phyloP scores from a whole-genome alignment of 2,329 filamentous ascomycete species.

The Trichophyton rubrum region DNA sequence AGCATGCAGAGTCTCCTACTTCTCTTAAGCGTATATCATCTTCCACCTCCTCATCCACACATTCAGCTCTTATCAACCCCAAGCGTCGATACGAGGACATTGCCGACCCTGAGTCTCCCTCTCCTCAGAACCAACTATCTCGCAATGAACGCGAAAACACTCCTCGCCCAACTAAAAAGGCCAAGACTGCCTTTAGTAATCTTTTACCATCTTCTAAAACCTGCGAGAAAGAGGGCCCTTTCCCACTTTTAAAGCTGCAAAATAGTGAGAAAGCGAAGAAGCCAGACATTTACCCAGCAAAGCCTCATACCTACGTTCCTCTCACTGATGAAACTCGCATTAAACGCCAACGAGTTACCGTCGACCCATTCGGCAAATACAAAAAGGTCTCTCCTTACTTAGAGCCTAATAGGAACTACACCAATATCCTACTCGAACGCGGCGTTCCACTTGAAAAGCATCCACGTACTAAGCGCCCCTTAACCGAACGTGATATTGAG shows the following conservation, averaged over 20 bases:
- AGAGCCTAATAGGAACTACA: neutral
- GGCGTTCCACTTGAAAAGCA: neutral
- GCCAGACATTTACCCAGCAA: neutral
- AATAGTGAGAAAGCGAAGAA: neutral
- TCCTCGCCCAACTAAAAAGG: neutral
- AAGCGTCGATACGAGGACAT: neutral
- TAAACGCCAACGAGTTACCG: slow-evolving; percentile 6
- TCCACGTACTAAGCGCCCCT: neutral
- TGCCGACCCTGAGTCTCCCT: neutral
- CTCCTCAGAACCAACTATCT: neutral
- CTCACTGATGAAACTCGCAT: neutral
- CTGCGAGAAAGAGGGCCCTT: neutral
- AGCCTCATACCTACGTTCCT: neutral
- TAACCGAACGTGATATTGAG: neutral
- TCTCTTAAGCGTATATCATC: neutral
- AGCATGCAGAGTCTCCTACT: neutral
- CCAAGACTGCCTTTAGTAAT: neutral
- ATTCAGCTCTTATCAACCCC: neutral
- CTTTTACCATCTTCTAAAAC: neutral
- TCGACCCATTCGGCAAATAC: slow-evolving; percentile 10
- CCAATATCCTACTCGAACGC: neutral
- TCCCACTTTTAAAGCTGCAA: neutral
- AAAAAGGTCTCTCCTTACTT: neutral
- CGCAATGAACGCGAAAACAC: neutral
- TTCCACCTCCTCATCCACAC: neutral